phyloP scores from a whole-genome alignment of 352 stramenopile species.

The Phytophthora tubulina region DNA sequence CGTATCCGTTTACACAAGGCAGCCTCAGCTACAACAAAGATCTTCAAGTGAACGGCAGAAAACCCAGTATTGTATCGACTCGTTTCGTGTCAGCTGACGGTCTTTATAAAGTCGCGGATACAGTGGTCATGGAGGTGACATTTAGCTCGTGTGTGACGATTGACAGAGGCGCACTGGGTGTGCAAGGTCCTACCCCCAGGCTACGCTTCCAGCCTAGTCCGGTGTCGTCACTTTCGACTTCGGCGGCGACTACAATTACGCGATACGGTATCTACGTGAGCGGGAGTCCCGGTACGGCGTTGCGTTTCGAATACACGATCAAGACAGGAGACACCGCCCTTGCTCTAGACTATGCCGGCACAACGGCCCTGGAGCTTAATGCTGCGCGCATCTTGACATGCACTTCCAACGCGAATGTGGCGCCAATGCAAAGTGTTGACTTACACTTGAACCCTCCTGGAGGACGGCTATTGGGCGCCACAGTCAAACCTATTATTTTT shows the following conservation, averaged over 20 bases:
- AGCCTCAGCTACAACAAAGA: conserved; percentile 80
- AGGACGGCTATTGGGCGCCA: conserved; percentile 54
- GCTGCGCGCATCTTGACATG: conserved; percentile 79
- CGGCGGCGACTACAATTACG: conserved; percentile 50
- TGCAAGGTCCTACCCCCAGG: conserved; percentile 43
- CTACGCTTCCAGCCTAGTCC: conserved; percentile 68
- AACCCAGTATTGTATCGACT: conserved; percentile 61
- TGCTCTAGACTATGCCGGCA: conserved; percentile 75
- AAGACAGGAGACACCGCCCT: conserved; percentile 72
- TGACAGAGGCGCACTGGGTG: conserved; percentile 36
- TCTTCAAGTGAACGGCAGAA: conserved; percentile 72
- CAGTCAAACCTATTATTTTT: conserved; percentile 62
- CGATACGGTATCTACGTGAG: conserved; percentile 70
- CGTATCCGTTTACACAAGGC: conserved; percentile 70
- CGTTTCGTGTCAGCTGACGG: conserved; percentile 72
- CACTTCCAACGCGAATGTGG: conserved; percentile 34
- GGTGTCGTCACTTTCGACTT: conserved; percentile 36
- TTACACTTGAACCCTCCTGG: conserved; percentile 84
- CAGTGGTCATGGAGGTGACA: conserved; percentile 65
- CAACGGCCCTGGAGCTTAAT: conserved; percentile 68
- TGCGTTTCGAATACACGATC: conserved; percentile 83
- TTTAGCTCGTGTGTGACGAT: conserved; percentile 79
- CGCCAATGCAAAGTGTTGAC: conserved; percentile 66
- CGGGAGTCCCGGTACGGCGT: conserved; percentile 51
- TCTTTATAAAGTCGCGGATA: conserved; percentile 66